Base-by-base conservation (phyloP, 2,329 filamentous ascomycete genomes). In the Sclerotinia minor region DNA sequence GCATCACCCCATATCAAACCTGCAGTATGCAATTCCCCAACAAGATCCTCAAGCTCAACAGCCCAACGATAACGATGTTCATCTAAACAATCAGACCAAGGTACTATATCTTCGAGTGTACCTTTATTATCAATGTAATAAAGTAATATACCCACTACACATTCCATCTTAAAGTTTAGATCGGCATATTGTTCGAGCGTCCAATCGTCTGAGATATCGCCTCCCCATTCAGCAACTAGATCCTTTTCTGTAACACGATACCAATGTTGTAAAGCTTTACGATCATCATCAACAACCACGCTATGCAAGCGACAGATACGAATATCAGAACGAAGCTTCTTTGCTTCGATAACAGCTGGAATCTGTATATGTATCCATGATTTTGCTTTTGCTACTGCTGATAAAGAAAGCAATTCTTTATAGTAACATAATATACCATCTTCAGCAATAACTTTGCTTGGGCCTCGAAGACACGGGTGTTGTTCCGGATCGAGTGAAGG, bases 1-100 rank as follows among this genome's bases (percentile, higher is more conserved):
- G 19, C 29, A 63, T 63, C 26, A 19, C 29, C 59, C 59, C 26
- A 52, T 24, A 63, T 8, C n/a, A 63, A 19, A 6, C 17, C 59
- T 15, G 45, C 45, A 24, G 45, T 19, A 52, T 63, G 29, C 24
- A 63, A 5, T 17, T 49, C 47, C 21, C 3, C 17, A 19, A 63
- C 47, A 49, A 63, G 26, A 24, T 17, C 26, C 24, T 63, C 26
- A 19, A 63, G 13, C 21, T 63, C 45, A 13, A 1, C 21, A 29
- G 45, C 44, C 24, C 59, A 63, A 35, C 44, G 41, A 38, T n/a
- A 9, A 4, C 59, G 13, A 21, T 50, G 15, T 38, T 63, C 24
- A 32, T 24, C 7, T 19, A 24, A 13, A 26, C 13, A 59, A 15
- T 35, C 21, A n/a, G 44, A 50, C 2, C 11, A 63, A 15, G 41